Conservation (phyloP, 2,329 filamentous ascomycete genomes). For the Sclerotinia borealis region DNA sequence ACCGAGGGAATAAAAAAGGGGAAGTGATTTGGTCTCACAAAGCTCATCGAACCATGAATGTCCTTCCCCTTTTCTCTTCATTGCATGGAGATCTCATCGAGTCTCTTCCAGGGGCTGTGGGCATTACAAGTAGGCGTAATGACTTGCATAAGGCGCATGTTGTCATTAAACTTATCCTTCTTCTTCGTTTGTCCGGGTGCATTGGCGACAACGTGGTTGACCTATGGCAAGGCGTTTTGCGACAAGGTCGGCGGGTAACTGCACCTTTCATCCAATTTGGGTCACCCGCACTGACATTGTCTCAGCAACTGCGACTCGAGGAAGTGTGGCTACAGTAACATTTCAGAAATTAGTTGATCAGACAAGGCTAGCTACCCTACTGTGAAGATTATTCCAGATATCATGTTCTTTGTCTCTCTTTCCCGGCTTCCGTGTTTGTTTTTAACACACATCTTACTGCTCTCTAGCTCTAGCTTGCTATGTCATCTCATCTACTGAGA, state of each 20-base stretch:
- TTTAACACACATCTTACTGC: not conserved
- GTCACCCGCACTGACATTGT: conserved; percentile 20
- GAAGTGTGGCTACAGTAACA: conserved; percentile 5
- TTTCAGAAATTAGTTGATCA: conserved; percentile 7
- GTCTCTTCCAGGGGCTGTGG: conserved; percentile 20
- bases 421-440: not conserved
- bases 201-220: conserved; percentile 30
- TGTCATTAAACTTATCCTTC: conserved; percentile 12
- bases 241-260: conserved; percentile 22
- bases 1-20: not conserved
- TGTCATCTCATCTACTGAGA: conserved; percentile 8
- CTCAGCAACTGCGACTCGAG: conserved; percentile 27
- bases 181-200: conserved; percentile 28
- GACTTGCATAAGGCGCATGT: conserved; percentile 18
- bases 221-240: conserved; percentile 21
- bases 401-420: not conserved
- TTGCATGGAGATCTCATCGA: conserved; percentile 21
- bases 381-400: not conserved
- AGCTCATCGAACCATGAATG: not conserved
- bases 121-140: conserved; percentile 17
- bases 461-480: conserved; percentile 2
- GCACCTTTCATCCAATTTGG: conserved; percentile 22
- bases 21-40: not conserved
- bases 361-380: not conserved
- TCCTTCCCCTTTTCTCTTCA: not conserved